Evolutionary conservation across 1,139 yeast species (phyloP).

Genomic region (Diutina mesorugosa): DNA sequence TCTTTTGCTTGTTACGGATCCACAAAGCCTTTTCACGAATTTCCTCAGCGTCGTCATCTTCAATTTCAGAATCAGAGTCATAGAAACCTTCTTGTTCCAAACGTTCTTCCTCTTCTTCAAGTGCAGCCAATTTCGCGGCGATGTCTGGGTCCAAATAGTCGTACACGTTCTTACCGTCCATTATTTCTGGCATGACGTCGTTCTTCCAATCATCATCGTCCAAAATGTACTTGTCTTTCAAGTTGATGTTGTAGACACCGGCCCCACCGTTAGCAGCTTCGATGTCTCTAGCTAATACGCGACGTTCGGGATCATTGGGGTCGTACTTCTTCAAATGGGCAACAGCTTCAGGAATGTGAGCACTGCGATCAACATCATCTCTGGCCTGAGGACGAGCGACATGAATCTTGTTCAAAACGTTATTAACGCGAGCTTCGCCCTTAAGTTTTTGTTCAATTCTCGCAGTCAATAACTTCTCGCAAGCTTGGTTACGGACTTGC

Average conservation of each 20-base stretch:
- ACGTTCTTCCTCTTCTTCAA: conserved; percentile 94
- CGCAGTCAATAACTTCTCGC: conserved; percentile 89
- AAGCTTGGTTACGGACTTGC: conserved; percentile 93
- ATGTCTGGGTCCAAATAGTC: conserved; percentile 96
- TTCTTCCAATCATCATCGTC: conserved; percentile 98
- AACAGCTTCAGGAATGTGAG: conserved; percentile 71
- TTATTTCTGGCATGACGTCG: conserved; percentile 91
- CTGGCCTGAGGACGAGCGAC: conserved; percentile 84
- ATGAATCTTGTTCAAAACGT: conserved; percentile 88
- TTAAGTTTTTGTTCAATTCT: conserved; percentile 95
- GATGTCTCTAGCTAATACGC: conserved; percentile 71
- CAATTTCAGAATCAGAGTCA: conserved; percentile 73
- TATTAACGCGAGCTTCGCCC: conserved; percentile 80
- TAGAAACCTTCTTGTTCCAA: conserved; percentile 92
- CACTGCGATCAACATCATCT: conserved; percentile 72
- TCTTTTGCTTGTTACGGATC: conserved; percentile 92
- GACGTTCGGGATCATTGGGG: conserved; percentile 69
- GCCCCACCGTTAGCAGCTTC: conserved; percentile 98
- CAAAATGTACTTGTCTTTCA: conserved; percentile 79
- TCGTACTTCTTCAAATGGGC: conserved; percentile 53
- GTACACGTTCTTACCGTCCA: conserved; percentile 93
- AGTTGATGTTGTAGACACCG: conserved; percentile 89
- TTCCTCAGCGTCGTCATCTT: conserved; percentile 43
- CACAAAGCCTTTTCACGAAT: conserved; percentile 76
- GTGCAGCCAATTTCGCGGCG: conserved; percentile 80